These are phyloP conservation scores for Pseudogymnoascus sp. DNA, from an alignment of 2,329 filamentous ascomycete genomes.

Conservation along the genomic window DNA sequence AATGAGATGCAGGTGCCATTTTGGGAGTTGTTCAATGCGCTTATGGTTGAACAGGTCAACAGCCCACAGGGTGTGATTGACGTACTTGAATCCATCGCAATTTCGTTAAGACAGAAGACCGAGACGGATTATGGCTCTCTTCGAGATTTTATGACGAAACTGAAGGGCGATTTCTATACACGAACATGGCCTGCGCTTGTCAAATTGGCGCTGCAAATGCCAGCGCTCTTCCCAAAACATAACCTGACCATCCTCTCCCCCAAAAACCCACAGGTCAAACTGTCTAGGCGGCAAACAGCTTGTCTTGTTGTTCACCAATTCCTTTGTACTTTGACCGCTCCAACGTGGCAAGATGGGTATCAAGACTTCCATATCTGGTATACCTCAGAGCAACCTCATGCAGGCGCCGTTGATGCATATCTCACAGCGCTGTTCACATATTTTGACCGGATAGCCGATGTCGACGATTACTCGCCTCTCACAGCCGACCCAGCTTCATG, in stretches of 20 bases:
- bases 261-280: not conserved
- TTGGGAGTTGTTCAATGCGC: not conserved
- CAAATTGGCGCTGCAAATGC: not conserved
- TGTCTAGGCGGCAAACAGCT: not conserved
- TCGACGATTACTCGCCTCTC: not conserved
- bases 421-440: not conserved
- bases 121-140: not conserved
- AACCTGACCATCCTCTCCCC: not conserved
- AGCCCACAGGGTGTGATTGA: not conserved
- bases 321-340: not conserved
- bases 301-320: not conserved
- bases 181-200: not conserved
- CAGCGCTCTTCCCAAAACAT: not conserved
- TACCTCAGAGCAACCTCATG: not conserved
- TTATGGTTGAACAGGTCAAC: not conserved
- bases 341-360: not conserved
- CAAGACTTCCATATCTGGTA: slow-evolving; percentile 1
- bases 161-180: not conserved
- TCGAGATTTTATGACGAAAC: not conserved
- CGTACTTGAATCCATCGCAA: not conserved
- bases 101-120: not conserved
- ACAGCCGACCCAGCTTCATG: not conserved
- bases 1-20: not conserved
- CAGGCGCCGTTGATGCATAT: not conserved
- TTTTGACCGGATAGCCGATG: not conserved